Evolutionary conservation across 2,329 filamentous ascomycete species (phyloP), one percentile per base, ranked within the genome.

Genomic region (Xylaria sp.): DNA sequence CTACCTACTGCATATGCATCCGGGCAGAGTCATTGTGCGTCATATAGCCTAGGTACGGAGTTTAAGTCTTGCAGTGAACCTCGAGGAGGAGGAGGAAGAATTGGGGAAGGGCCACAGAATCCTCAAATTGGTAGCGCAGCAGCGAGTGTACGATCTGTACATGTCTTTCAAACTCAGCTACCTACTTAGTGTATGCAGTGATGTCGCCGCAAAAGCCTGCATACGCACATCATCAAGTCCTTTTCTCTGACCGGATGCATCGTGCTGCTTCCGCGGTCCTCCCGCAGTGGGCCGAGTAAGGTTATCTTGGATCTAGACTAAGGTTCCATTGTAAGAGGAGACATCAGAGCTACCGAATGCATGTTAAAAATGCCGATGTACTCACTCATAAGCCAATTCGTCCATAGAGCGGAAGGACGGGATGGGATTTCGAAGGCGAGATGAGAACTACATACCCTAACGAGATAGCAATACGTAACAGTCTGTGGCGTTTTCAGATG

Each of bases 251-350:
- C 78, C 80, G 81, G 81, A 79, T 80, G 74, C 71, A 70, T 70
- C 72, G 62, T 76, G 71, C 71, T 80, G 78, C 78, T 80, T 82
- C 81, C 81, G 78, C 81, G 81, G 75, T 74, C 74, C 76, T 81
- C 79, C 80, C 80, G 79, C 79, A 77, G 75, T 74, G 78, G 76
- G 75, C 75, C 76, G 54, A 63, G 70, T 78, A 75, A 75, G 75
- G 75, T 75, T 72, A 76, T 75, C 74, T 76, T 74, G 75, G 77
- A 73, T 75, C 77, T 76, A 74, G 74, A 75, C 75, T 76, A 77
- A 73, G 74, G 78, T 79, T 77, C 71, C 78, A 75, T 78, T 66
- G 64, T 60, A 66, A 74, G 71, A 74, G 73, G 63, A 68, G 72
- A 75, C 72, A 66, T 59, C 69, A 66, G 71, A 75, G 75, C 69